These are phyloP conservation scores for Straminergon stramineum DNA, from an alignment of 225 moss, liverwort and hornwort genomes.

Conservation along the genomic window DNA sequence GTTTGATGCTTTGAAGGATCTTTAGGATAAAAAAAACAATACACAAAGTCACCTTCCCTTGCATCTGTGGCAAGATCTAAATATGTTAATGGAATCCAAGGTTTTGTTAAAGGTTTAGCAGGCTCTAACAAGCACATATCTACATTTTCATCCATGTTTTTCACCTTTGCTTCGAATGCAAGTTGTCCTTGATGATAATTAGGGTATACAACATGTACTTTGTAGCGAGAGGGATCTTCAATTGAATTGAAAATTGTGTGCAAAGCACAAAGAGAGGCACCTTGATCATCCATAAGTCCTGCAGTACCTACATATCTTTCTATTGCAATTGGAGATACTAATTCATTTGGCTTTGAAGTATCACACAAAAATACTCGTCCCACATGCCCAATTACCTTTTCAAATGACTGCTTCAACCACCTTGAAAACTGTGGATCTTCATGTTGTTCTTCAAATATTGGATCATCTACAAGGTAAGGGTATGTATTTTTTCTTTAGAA, in stretches of 20 bases:
- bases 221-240: constrained; percentile 12
- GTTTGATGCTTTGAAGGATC: constrained; percentile 31
- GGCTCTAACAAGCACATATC: constrained; percentile 41
- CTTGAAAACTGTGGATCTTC: constrained; percentile 28
- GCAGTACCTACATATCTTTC: constrained; percentile 24
- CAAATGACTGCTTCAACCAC: constrained; percentile 39
- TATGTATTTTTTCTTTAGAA: background rate
- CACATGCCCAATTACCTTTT: constrained; percentile 26
- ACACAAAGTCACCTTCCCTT: constrained; percentile 32
- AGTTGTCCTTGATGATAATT: constrained; percentile 40
- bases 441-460: constrained; percentile 15
- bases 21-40: constrained; percentile 38
- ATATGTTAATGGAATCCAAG: constrained; percentile 28
- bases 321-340: background rate
- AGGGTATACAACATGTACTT: constrained; percentile 32
- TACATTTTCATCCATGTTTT: constrained; percentile 18
- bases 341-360: constrained; percentile 1
- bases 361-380: constrained; percentile 28
- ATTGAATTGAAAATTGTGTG: constrained; percentile 26
- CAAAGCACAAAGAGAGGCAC: constrained; percentile 35
- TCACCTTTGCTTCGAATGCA: constrained; percentile 28
- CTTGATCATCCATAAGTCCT: constrained; percentile 27
- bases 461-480: background rate
- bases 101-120: constrained; percentile 15
- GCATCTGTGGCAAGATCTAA: constrained; percentile 43